Conservation (phyloP, 2,329 filamentous ascomycete species). For the Diaporthe australafricana region DNA sequence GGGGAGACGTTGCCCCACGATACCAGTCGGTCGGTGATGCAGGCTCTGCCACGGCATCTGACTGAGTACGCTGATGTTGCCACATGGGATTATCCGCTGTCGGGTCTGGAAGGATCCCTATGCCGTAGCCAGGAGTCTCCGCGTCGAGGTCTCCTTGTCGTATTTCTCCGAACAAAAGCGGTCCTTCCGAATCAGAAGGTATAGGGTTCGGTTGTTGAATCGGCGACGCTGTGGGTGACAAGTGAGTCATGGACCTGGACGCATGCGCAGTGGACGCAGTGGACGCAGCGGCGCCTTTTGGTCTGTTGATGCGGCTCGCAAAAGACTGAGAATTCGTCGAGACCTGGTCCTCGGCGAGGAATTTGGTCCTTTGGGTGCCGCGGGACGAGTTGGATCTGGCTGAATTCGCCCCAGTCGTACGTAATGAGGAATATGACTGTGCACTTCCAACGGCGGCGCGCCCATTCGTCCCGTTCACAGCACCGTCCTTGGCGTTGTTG, state of each 20-base stretch:
- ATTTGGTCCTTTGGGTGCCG: constrained; percentile 58
- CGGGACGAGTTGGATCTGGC: constrained; percentile 46
- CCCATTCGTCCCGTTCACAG: constrained; percentile 45
- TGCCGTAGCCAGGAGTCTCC: constrained; percentile 69
- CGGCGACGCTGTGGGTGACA: constrained; percentile 49
- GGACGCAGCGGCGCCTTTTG: constrained; percentile 52
- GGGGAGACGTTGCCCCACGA: constrained; percentile 50
- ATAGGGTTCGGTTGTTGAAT: constrained; percentile 45
- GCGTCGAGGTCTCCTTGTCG: constrained; percentile 67
- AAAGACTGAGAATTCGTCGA: constrained; percentile 69
- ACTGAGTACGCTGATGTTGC: constrained; percentile 64
- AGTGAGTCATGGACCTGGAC: constrained; percentile 58
- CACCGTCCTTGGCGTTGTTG: constrained; percentile 50
- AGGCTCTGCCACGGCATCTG: constrained; percentile 67
- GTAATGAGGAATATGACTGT: constrained; percentile 55
- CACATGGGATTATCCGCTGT: constrained; percentile 65
- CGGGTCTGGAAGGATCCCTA: constrained; percentile 79
- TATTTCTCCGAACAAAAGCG: constrained; percentile 81
- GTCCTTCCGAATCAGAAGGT: constrained; percentile 48
- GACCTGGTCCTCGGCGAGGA: constrained; percentile 61
- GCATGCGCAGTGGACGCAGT: constrained; percentile 49
- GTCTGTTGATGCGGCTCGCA: constrained; percentile 68
- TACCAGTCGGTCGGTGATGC: constrained; percentile 78
- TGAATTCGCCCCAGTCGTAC: constrained; percentile 48
- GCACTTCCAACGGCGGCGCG: constrained; percentile 48